Evolutionary conservation across 2,329 filamentous ascomycete genomes (phyloP).

Genomic region (Fusarium dlaminii): DNA sequence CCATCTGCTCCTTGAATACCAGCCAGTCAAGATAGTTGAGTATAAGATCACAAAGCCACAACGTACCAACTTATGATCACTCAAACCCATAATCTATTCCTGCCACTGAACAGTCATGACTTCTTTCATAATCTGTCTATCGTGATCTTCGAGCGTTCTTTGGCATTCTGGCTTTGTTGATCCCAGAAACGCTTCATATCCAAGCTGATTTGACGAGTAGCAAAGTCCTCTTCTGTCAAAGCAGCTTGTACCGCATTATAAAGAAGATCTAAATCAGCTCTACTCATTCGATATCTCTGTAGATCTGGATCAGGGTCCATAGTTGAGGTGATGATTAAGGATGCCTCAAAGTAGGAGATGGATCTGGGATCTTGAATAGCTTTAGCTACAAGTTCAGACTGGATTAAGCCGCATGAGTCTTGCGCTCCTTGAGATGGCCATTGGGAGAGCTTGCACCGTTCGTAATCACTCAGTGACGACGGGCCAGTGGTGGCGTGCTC

Average conservation of each 20-base stretch:
- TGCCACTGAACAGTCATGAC: background rate
- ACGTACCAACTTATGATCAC: background rate
- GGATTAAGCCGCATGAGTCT: background rate
- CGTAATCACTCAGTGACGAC: background rate
- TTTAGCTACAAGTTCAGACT: background rate
- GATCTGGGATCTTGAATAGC: background rate
- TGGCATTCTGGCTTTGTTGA: background rate
- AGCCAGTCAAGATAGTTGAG: background rate
- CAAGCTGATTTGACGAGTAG: background rate
- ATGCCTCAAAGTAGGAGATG: background rate
- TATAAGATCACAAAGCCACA: background rate
- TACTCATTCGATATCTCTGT: too few species aligned
- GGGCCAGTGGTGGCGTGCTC: background rate
- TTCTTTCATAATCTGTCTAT: background rate
- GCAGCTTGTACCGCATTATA: background rate
- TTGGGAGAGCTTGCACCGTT: background rate
- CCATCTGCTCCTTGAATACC: background rate
- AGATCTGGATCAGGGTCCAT: too few species aligned
- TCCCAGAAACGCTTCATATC: background rate
- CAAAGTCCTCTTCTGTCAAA: background rate
- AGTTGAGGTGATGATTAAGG: background rate
- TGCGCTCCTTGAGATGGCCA: background rate
- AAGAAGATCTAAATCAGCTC: background rate
- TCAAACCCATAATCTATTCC: background rate
- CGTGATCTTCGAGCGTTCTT: background rate